Percentiles rank a stretch among this genome's conserved stretches.
phyloP scores from a whole-genome alignment of 768 basidiomycete genomes.

The Asterophora parasitica region DNA sequence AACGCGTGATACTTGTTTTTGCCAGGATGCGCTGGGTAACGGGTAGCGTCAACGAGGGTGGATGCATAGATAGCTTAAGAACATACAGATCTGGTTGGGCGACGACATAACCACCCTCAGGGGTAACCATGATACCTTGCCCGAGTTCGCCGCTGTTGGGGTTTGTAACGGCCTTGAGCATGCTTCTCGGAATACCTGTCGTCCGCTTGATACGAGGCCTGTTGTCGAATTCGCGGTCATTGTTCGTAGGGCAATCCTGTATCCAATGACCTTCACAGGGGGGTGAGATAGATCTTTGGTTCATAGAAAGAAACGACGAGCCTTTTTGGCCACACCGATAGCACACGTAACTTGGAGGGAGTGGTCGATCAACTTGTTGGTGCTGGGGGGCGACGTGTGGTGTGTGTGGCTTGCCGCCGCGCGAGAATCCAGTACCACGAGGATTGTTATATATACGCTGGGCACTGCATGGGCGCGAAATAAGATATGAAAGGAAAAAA shows the following conservation, averaged over 20 bases:
- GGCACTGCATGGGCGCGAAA: conserved; percentile 44
- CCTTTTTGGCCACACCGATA: conserved; percentile 99
- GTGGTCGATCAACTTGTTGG: conserved; percentile 64
- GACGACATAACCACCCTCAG: conserved; percentile 96
- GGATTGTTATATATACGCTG: conserved; percentile 62
- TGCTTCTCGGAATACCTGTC: conserved; percentile 96
- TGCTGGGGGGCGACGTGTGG: conserved; percentile 35
- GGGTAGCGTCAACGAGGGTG: background rate
- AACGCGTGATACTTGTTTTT: conserved; percentile 78
- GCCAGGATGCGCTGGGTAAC: conserved; percentile 77
- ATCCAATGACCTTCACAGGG: conserved; percentile 91
- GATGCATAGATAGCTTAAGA: background rate
- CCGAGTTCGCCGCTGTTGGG: conserved; percentile 65
- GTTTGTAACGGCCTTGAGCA: conserved; percentile 93
- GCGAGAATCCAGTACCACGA: conserved; percentile 59
- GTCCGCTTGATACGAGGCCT: conserved; percentile 95
- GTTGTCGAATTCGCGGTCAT: conserved; percentile 91
- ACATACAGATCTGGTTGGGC: conserved; percentile 95
- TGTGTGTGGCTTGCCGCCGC: conserved; percentile 56
- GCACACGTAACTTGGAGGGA: conserved; percentile 95
- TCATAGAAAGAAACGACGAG: conserved; percentile 24
- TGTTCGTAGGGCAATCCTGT: conserved; percentile 97
- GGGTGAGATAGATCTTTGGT: conserved; percentile 9
- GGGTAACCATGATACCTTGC: conserved; percentile 96
- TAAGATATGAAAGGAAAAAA: conserved; percentile 25